Base-by-base conservation (phyloP, 345 rosid genomes). In the Brassica carinata region DNA sequence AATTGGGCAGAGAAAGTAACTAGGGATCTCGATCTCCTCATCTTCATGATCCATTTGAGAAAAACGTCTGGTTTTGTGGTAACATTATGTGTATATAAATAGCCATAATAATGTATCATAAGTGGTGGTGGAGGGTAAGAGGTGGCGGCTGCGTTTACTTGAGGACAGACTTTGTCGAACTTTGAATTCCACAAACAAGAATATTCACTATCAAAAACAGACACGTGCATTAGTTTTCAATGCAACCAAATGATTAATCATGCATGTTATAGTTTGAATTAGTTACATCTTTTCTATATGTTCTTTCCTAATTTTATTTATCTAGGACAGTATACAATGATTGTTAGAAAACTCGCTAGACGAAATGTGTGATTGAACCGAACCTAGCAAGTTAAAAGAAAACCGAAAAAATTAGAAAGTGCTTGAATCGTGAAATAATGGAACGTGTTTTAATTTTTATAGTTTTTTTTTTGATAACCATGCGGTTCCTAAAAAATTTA, bases 1-100 rank as follows among this genome's bases (percentile, higher is more conserved):
- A 13, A 92, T 92, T 40, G 97, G 97, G 17, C 98, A 92, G 58
- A 84, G 70, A 69, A 91, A 94, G 73, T 82, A 91, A 19, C 84
- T 79, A 6, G 94, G 97, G 33, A 90, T 69, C 72, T 94, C 94
- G 30, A 89, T 73, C 36, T 88, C 89, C 80, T 84, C 87, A 9
- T 59, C 73, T 27, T 73, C 64, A 11, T 64, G 33, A 76, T 74
- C 65, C 82, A 79, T 73, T 64, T 30, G 34, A 13, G 5, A 53
- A 53, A 59, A 61, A 61, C 15, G 66, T 27, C 2, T 62, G 34
- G 66, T 62, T 27, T 62, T 27, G 66, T 5, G 29, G 0, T 13
- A 62, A 11, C n/a, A 14, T 62, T 27, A 17, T 62, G 33, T 59
- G 17, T 53, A 53, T n/a, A 53, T 53, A 53, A 53, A 53, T 53